Evolutionary conservation across 257 asterid species (phyloP), one percentile per base, ranked within the genome.

Genomic region (Lycium ferocissimum): DNA sequence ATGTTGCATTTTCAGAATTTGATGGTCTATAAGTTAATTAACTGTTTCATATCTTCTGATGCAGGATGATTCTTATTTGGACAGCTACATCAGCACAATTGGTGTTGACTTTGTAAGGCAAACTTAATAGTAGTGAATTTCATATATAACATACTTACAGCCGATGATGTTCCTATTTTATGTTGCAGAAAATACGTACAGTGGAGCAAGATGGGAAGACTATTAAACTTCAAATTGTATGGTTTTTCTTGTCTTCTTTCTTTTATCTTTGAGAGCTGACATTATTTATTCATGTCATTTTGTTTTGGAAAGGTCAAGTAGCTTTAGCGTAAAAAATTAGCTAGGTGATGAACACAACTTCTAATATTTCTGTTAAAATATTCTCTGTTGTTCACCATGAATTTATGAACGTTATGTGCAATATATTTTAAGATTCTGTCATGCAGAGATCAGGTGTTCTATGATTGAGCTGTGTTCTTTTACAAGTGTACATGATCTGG

Each of bases 21-120:
- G 22, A 79, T 73, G 58, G 71, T 47, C 76, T 58, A 53, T 85
- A 47, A 22, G 22, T 66, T 65, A 73, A 66, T 71, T 66, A 9
- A 54, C 62, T 63, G 17, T 11, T 82, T 82, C 59, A 14, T 13
- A 26, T 26, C 33, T 49, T 66, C n/a, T 83, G 81, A 13, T 83
- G 72, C 94, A 94, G 98, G 98, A 94, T 69, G 97, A 94, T 87
- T 94, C 97, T 13, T 93, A 94, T 84, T 88, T 94, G 90, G 98
- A 94, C 85, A 94, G 97, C 89, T 94, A 93, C 92, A 94, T 94
- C 87, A 93, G 97, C 90, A 94, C 97, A 76, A 94, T 94, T 87
- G 97, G 98, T 85, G 98, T 94, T n/a, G 98, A 94, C 90, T 94
- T 94, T 89, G 98, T 94, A 90, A 94, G 97, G 17, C 85, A 26